Evolutionary conservation across 1,284 basidiomycete genomes (phyloP).

Genomic region (Violaceomyces palustris): DNA sequence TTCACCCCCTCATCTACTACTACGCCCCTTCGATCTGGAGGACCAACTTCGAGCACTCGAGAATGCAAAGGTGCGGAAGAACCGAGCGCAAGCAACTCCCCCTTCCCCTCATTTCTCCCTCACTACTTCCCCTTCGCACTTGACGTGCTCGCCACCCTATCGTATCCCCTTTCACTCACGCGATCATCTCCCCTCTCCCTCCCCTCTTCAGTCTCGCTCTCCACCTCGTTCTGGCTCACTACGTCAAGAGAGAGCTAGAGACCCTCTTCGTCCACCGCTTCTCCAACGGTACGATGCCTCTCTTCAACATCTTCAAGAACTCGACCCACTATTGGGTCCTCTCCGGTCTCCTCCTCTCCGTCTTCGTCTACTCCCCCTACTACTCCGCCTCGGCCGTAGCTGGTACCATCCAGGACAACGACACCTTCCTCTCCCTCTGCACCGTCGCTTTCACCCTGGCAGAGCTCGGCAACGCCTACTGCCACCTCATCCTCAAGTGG

Average conservation of each 20-base stretch:
- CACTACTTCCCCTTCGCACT: background rate
- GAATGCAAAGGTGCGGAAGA: slow-evolving; percentile 70
- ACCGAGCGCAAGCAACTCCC: background rate
- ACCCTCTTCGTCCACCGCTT: slow-evolving; percentile 79
- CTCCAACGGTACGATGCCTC: slow-evolving; percentile 89
- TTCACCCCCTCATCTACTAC: slow-evolving; percentile 82
- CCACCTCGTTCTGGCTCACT: slow-evolving; percentile 76
- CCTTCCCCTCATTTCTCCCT: background rate
- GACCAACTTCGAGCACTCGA: slow-evolving; percentile 64
- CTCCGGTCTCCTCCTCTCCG: slow-evolving; percentile 58
- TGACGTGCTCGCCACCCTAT: background rate
- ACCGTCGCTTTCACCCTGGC: slow-evolving; percentile 69
- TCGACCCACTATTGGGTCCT: slow-evolving; percentile 61
- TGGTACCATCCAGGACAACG: slow-evolving; percentile 66
- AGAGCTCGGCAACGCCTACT: slow-evolving; percentile 78
- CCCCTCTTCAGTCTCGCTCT: slow-evolving; percentile 64
- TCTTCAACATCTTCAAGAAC: slow-evolving; percentile 82
- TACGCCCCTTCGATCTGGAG: slow-evolving; percentile 66
- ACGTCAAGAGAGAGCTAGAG: slow-evolving; percentile 86
- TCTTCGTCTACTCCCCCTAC: slow-evolving; percentile 29
- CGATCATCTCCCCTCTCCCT: background rate
- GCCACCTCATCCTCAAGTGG: slow-evolving; percentile 74
- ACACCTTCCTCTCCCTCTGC: slow-evolving; percentile 66
- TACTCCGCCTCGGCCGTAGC: slow-evolving; percentile 69
- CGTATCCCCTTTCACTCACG: slow-evolving; percentile 62